phyloP scores from a whole-genome alignment of 169 alveolate genomes.

The Cryptosporidium ryanae region DNA sequence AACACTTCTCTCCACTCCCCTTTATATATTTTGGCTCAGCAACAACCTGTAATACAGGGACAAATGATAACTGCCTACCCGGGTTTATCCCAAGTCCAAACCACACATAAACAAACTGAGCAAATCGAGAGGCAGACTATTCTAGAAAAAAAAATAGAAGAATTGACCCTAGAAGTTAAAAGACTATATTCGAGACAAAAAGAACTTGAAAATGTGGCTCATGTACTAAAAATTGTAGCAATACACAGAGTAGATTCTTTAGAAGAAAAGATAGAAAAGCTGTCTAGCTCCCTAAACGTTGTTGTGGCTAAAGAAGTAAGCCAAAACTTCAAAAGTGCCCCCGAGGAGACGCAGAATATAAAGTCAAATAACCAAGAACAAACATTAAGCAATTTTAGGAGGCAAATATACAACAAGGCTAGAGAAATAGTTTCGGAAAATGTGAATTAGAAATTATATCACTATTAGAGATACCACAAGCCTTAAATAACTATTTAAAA shows the following conservation, averaged over 20 bases:
- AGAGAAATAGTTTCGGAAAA: conserved; percentile 48
- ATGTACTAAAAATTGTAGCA: conserved; percentile 67
- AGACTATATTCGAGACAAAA: conserved; percentile 10
- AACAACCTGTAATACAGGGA: conserved; percentile 49
- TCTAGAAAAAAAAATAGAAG: conserved; percentile 56
- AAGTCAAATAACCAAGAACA: conserved; percentile 3
- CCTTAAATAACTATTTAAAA: not conserved
- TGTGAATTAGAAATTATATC: not conserved
- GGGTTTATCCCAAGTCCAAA: conserved; percentile 5
- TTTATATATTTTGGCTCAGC: conserved; percentile 23
- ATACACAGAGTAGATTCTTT: conserved; percentile 67
- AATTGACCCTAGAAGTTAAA: conserved; percentile 34
- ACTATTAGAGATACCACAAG: conserved; percentile 3
- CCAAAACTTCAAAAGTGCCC: not conserved
- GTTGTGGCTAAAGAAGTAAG: not conserved
- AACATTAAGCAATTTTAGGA: conserved; percentile 19
- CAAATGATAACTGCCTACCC: conserved; percentile 22
- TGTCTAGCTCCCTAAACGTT: conserved; percentile 21
- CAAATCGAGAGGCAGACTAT: conserved; percentile 21
- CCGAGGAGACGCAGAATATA: not conserved
- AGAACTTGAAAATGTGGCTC: conserved; percentile 64
- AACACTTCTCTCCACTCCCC: conserved; percentile 53
- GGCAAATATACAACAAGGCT: conserved; percentile 48
- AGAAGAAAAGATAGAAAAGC: conserved; percentile 50
- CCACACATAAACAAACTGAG: not conserved